phyloP scores from a whole-genome alignment of 2,329 filamentous ascomycete genomes.

The Penicillium oxalicum region DNA sequence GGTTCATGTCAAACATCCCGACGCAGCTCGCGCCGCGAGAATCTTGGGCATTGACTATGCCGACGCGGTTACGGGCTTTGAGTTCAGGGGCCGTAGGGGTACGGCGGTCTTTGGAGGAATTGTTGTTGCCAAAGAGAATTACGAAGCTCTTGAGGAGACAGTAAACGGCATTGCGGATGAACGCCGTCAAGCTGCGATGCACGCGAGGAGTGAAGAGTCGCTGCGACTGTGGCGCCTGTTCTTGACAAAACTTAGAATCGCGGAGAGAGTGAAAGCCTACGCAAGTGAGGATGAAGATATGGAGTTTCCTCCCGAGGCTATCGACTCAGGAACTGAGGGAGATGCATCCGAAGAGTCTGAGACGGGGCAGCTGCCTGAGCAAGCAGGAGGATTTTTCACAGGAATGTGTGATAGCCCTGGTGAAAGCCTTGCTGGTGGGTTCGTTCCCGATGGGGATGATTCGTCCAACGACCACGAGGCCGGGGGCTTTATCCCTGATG shows the following conservation, averaged over 20 bases:
- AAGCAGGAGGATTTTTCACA: constrained; percentile 1
- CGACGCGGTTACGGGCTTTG: constrained; percentile 83
- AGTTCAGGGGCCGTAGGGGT: constrained; percentile 77
- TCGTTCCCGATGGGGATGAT: not conserved
- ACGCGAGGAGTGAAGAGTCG: constrained; percentile 45
- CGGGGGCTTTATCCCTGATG: not conserved
- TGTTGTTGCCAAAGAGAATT: constrained; percentile 66
- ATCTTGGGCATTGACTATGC: constrained; percentile 77
- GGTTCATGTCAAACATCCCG: constrained; percentile 50
- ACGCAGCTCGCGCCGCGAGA: constrained; percentile 65
- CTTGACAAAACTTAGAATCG: constrained; percentile 59
- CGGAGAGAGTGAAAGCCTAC: constrained; percentile 63
- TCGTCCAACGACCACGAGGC: not conserved
- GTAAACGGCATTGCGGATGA: constrained; percentile 63
- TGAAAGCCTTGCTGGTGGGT: not conserved
- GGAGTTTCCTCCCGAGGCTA: constrained; percentile 35
- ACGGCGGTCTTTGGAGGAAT: constrained; percentile 76
- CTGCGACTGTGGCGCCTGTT: constrained; percentile 56
- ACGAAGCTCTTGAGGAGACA: constrained; percentile 65
- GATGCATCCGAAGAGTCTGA: constrained; percentile 21
- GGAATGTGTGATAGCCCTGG: not conserved
- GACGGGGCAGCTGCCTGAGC: constrained; percentile 5
- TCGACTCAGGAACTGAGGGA: constrained; percentile 28
- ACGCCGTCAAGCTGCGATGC: constrained; percentile 57
- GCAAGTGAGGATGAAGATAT: constrained; percentile 32